Percentiles rank a stretch among this genome's conserved stretches.
These are phyloP conservation scores for Ganoderma meredithae DNA, from an alignment of 1,284 basidiomycete species.

Conservation along the genomic window DNA sequence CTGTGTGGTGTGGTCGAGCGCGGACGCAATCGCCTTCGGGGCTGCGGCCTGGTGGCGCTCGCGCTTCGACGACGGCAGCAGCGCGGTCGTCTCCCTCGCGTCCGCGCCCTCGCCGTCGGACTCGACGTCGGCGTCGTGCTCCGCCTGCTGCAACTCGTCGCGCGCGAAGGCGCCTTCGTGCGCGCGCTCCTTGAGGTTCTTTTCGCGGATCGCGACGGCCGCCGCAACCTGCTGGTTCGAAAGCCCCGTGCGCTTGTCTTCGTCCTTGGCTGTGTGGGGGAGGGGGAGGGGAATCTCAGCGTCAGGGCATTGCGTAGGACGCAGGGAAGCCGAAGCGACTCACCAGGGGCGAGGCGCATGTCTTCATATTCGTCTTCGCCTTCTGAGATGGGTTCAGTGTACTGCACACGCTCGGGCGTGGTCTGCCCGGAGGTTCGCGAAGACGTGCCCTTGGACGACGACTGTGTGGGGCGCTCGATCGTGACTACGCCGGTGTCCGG, in stretches of 20 bases:
- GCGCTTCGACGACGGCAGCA: slow-evolving; percentile 39
- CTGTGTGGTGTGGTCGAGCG: slow-evolving; percentile 40
- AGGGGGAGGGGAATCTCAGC: background rate
- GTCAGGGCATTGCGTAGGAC: background rate
- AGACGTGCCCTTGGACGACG: slow-evolving; percentile 54
- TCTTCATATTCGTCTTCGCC: slow-evolving; percentile 90
- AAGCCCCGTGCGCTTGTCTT: slow-evolving; percentile 81
- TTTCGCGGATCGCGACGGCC: slow-evolving; percentile 85
- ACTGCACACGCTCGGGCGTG: slow-evolving; percentile 59
- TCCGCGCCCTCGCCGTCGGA: slow-evolving; percentile 45
- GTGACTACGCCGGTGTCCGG: slow-evolving; percentile 79
- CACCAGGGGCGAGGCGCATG: slow-evolving; percentile 63
- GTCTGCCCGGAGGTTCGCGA: slow-evolving; percentile 57
- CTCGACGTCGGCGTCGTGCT: slow-evolving; percentile 36
- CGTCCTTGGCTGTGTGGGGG: slow-evolving; percentile 62
- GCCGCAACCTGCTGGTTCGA: slow-evolving; percentile 75
- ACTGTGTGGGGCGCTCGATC: slow-evolving; percentile 76
- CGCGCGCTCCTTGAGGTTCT: slow-evolving; percentile 67
- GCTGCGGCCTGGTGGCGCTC: slow-evolving; percentile 30
- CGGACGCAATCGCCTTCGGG: slow-evolving; percentile 23
- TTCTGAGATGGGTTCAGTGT: slow-evolving; percentile 90
- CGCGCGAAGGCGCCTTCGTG: slow-evolving; percentile 27
- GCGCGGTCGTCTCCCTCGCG: slow-evolving; percentile 52
- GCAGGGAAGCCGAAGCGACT: background rate
- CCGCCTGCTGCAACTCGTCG: slow-evolving; percentile 20